Evolutionary conservation across 129 eudicot genomes (phyloP), one percentile per base, ranked within the genome.

Genomic region (Saposhnikovia divaricata): DNA sequence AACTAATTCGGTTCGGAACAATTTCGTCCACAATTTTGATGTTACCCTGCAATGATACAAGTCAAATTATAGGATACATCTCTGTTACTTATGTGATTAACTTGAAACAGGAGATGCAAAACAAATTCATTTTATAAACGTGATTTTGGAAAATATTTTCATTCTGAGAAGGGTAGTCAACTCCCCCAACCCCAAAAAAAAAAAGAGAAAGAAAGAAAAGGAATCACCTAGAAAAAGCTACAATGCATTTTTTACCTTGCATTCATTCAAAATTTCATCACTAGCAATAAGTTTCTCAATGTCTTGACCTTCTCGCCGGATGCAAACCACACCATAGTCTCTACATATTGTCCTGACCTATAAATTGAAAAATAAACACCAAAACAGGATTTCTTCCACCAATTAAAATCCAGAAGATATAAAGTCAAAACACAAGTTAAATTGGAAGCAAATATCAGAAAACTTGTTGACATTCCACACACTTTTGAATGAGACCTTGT

Each of bases 321-420:
- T 89, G 78, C 98, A 95, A 77, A 90, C 96, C 71, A 95, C 87
- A 46, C 97, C 98, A 76, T 86, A 95, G 88, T 95, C 97, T 85
- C 88, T 86, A 81, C 89, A 86, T 85, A 95, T 90, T 57, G 82
- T 79, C 79, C 85, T 81, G 27, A 91, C 92, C 98, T 91, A 78
- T 59, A 88, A 78, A 38, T 8, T 16, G 2, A 5, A 75, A 51
- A 6, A 28, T 13, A n/a, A 9, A 50, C 27, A 25, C 10, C 9
- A 21, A 9, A 9, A 38, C 43, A 28, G 16, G 28, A 11, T 74
- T 74, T 44, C 55, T 74, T n/a, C 31, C 51, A 45, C 23, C 5
- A 45, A 42, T n/a, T 38, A 25, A 45, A 45, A 25, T 19, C 9
- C 40, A 43, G 11, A 74, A n/a, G 37, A 74, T 74, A 7, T 43